Evolutionary conservation across 257 asterid genomes (phyloP).

Genomic region (Knoxia roxburghii): DNA sequence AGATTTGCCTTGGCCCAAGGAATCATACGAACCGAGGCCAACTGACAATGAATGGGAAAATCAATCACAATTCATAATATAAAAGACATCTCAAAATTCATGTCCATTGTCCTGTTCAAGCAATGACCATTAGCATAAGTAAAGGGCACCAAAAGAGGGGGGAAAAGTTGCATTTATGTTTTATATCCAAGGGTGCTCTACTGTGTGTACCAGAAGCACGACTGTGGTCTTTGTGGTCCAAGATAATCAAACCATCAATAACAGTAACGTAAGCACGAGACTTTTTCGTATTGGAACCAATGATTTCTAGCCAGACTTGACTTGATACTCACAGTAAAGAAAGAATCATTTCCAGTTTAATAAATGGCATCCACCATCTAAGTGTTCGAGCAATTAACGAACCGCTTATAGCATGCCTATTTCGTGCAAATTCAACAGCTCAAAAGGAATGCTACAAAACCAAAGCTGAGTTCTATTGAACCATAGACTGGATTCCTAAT

Average conservation of each 20-base stretch:
- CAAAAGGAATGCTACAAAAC: too few species aligned
- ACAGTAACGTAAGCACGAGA: constrained; percentile 23
- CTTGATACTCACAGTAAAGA: too few species aligned
- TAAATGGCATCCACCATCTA: too few species aligned
- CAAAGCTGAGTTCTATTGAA: neutral
- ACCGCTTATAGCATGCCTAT: too few species aligned
- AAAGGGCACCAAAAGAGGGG: neutral
- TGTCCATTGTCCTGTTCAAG: neutral
- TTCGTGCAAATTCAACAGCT: too few species aligned
- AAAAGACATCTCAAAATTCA: neutral
- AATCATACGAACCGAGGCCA: constrained; percentile 54
- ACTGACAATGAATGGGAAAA: constrained; percentile 28
- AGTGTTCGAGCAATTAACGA: too few species aligned
- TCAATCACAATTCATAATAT: too few species aligned
- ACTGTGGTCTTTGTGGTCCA: constrained; percentile 18
- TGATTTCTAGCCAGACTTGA: neutral
- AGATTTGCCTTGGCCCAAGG: constrained; percentile 92
- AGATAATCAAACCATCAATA: constrained; percentile 21
- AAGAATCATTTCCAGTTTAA: too few species aligned
- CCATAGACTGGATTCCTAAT: neutral
- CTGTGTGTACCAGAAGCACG: constrained; percentile 9
- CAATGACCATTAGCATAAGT: neutral
- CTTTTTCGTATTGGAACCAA: constrained; percentile 18
- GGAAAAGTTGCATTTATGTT: neutral
- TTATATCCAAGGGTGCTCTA: neutral